Evolutionary conservation across 352 stramenopile species (phyloP).

Genomic region (Pythium phragmitis): DNA sequence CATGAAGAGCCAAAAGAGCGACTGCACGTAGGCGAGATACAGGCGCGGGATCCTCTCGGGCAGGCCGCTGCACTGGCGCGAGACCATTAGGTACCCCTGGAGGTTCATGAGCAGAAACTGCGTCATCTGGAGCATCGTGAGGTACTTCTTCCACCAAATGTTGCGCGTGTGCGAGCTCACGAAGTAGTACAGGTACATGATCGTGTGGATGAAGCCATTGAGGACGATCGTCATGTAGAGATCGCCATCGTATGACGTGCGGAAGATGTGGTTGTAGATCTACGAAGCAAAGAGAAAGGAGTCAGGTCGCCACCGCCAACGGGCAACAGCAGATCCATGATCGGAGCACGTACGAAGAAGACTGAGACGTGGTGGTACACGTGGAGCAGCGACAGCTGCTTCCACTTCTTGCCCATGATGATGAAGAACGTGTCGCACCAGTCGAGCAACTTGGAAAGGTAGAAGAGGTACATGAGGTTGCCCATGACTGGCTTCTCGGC

Average conservation of each 20-base stretch:
- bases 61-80: slow-evolving; percentile 77
- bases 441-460: slow-evolving; percentile 96
- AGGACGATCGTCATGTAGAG: slow-evolving; percentile 92
- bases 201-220: slow-evolving; percentile 95
- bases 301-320: no score
- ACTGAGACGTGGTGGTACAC: slow-evolving; percentile 96
- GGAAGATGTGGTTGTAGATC: slow-evolving; percentile 93
- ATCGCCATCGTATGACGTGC: slow-evolving; percentile 91
- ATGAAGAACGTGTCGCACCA: slow-evolving; percentile 97
- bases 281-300: background rate
- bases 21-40: slow-evolving; percentile 94
- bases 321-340: background rate
- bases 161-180: slow-evolving; percentile 93
- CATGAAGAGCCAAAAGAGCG: slow-evolving; percentile 94
- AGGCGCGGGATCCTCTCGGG: slow-evolving; percentile 53
- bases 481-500: slow-evolving; percentile 89
- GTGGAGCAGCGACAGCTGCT: slow-evolving; percentile 93
- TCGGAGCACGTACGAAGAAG: slow-evolving; percentile 57
- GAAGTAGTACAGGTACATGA: slow-evolving; percentile 98
- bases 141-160: slow-evolving; percentile 95
- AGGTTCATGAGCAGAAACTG: slow-evolving; percentile 85
- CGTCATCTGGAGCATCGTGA: slow-evolving; percentile 93
- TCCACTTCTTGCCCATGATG: slow-evolving; percentile 94
- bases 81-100: slow-evolving; percentile 43
- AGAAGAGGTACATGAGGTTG: slow-evolving; percentile 98